Base-by-base conservation (phyloP, 495 filamentous ascomycete genomes). In the Penicillium samsonianum region DNA sequence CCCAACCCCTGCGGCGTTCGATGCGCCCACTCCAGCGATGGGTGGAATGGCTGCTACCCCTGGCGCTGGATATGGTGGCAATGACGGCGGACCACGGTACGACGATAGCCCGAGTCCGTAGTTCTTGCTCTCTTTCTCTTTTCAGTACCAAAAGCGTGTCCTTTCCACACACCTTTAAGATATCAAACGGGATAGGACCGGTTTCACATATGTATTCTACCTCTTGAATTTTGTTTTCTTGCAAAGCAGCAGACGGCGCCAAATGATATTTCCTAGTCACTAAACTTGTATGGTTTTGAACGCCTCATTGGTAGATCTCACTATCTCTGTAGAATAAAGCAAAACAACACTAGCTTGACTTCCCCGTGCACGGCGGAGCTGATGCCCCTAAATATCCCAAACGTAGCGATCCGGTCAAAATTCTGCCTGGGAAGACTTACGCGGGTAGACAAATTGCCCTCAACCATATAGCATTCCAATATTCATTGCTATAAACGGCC, bases 21-120 rank as follows among this genome's bases (percentile, higher is more conserved):
- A 85, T 53, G 90, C 90, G 3, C 89, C 90, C 3, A 96, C 92
- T 4, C 91, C 91, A 0, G 91, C 86, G 0, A 90, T 89, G 65
- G 85, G 82, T 33, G 78, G 78, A 30, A 75, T 72, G 46, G 84
- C 88, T 20, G 87, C 89, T 67, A 93, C 90, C 0, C 91, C 91
- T 3, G 90, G 88, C 11, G 85, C 87, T 10, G 85, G 82, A 38
- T 79, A 81, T 53, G 74, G 76, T 5, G 82, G 77, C 45, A 84
- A 87, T 59, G 86, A 88, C 59, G 74, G 71, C 26, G 80, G 76
- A 12, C 82, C 82, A 1, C 72, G 79, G 46, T 85, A 85, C 64
- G 80, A 82, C 25, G 82, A 84, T 31, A 80, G 76, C 23, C 79
- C 79, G 25, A 81, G 78, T 67, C 78, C 78, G 41, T 80, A 55